Base-by-base conservation (phyloP, 768 basidiomycete genomes). In the Lactifluus volemus region DNA sequence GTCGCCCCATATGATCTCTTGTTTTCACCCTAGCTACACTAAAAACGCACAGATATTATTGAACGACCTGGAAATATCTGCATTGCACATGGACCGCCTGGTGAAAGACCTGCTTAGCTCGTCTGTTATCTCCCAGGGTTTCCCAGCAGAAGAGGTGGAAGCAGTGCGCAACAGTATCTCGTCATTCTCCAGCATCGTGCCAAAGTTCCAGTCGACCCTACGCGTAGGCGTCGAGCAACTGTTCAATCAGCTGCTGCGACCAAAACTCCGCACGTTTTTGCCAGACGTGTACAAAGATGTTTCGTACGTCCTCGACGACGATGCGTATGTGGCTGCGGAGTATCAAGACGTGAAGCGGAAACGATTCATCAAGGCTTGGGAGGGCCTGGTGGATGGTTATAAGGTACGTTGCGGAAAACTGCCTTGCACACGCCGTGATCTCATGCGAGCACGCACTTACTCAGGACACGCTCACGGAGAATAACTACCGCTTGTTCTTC, bases 11-110 rank as follows among this genome's bases (percentile, higher is more conserved):
- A 34, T 21, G 14, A 19, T 9, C n/a, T 19, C 25, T 5, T 15
- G 25, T 17, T 21, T 14, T 21, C 2, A 42, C 39, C 62, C 39
- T 39, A 15, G 6, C 32, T 41, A 57, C 44, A 29, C 44, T 34
- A 55, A 50, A n/a, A 11, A 21, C 12, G 21, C 69, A 98, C 69
- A 98, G 96, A 86, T 86, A 39, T 80, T 89, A 49, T 76, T 98
- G 53, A 99, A 99, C 70, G 93, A 99, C 71, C 78, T 99, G n/a
- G 94, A 98, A 70, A 72, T 93, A 17, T 98, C 95, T 2, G 85
- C 85, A 3, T 88, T 84, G 6, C 94, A 99, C 74, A 82, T 95
- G 71, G 92, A 95, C 55, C 84, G 89, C 50, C 77, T 99, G 21
- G 74, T 84, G 5, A 82, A 79, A 57, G 91, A 94, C 63, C 67